Base-by-base conservation (phyloP, 768 basidiomycete genomes). In the Suillus brevipes region DNA sequence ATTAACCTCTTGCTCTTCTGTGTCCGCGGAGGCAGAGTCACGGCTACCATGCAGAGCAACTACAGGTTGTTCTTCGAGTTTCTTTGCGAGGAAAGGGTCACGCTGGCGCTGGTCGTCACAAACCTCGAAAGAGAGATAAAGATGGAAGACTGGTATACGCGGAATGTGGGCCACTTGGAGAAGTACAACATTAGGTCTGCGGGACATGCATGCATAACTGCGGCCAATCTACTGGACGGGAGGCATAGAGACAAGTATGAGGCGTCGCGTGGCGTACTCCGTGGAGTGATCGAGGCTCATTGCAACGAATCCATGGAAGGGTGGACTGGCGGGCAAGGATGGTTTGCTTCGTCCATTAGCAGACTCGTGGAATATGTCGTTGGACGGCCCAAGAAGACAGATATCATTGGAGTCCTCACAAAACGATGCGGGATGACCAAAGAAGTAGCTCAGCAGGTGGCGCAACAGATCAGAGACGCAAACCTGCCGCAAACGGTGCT, bases 171-270 rank as follows among this genome's bases (percentile, higher is more conserved):
- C 8, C 61, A 64, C 60, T 78, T 78, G 40, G 47, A 56, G 38
- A 64, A 9, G 64, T 74, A 76, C 57, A 67, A 68, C 37, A 77
- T 75, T 34, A 55, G 67, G 40, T 69, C 78, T 13, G 66, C 67
- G 25, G 79, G 77, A 1, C 77, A 80, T 8, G 82, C 80, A 10
- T 83, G 83, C 64, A 72, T 83, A 64, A 82, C 81, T 2, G 78
- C 80, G 6, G 73, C 56, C 8, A 58, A 18, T 25, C 34, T 23
- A 10, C 37, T 71, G 40, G 68, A 66, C 1, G 75, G 74, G 64
- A 72, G 67, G 56, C 73, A 73, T 18, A 68, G 70, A 16, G n/a
- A 4, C 23, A 81, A 80, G 64, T 81, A 79, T 52, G 58, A 67
- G 10, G 70, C 77, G 63, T 82, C 80, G 38, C 75, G 60, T 61